Conservation (phyloP, 2,329 filamentous ascomycete genomes). For the Sclerotinia subarctica region DNA sequence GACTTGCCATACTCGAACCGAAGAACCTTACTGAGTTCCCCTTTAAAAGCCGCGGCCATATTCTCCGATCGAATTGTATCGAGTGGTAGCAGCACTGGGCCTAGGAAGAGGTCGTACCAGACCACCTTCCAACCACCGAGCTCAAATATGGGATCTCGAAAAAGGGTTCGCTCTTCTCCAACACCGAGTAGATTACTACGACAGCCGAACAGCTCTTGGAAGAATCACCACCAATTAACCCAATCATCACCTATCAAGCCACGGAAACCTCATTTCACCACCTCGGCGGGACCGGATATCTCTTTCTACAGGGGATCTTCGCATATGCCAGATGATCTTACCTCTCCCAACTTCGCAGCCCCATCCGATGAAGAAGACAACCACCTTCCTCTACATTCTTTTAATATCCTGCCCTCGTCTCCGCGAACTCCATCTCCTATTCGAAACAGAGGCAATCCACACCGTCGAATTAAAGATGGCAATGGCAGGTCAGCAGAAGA, state of each 20-base stretch:
- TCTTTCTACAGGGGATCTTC: slow-evolving; percentile 67
- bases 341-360: slow-evolving; percentile 58
- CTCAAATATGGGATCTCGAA: slow-evolving; percentile 55
- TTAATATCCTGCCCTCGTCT: slow-evolving; percentile 73
- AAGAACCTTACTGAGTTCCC: slow-evolving; percentile 68
- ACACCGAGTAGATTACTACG: slow-evolving; percentile 56
- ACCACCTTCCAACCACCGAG: slow-evolving; percentile 49
- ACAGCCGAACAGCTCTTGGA: slow-evolving; percentile 63
- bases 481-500: slow-evolving; percentile 67
- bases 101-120: slow-evolving; percentile 62
- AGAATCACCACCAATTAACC: slow-evolving; percentile 69
- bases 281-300: slow-evolving; percentile 65
- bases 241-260: slow-evolving; percentile 85
- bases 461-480: slow-evolving; percentile 50
- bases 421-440: slow-evolving; percentile 76
- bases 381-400: slow-evolving; percentile 73
- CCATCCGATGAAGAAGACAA: slow-evolving; percentile 79
- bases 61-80: slow-evolving; percentile 80
- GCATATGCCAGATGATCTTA: slow-evolving; percentile 60
- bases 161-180: slow-evolving; percentile 68
- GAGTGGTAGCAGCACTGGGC: slow-evolving; percentile 63
- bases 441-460: slow-evolving; percentile 50
- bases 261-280: slow-evolving; percentile 70
- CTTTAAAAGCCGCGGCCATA: slow-evolving; percentile 71
- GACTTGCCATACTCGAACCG: slow-evolving; percentile 66